A percentile compares a stretch with the other conserved stretches of the same genome.
Evolutionary conservation across 225 moss, liverwort and hornwort genomes (phyloP).

Genomic region (Sphagnum contortum): DNA sequence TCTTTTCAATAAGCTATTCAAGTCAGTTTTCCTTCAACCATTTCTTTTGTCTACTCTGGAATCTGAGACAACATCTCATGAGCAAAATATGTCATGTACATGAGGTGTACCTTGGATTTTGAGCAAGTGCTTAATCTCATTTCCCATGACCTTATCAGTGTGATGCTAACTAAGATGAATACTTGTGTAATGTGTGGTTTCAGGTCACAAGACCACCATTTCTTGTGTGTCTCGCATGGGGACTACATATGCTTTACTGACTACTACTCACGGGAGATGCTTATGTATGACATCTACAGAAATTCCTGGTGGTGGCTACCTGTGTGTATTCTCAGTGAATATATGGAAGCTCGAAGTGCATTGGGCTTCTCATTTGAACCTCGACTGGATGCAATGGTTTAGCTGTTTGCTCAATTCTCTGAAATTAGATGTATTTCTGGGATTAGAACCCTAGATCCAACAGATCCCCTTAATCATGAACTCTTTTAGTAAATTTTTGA

Average conservation of each 20-base stretch:
- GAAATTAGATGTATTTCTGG: too few species aligned
- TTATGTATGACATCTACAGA: conserved; percentile 76
- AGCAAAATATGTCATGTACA: too few species aligned
- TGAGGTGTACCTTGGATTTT: too few species aligned
- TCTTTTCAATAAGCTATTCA: conserved; percentile 48
- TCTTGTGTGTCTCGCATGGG: conserved; percentile 64
- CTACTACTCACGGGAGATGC: conserved; percentile 62
- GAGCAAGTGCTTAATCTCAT: too few species aligned
- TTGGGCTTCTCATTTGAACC: conserved; percentile 73
- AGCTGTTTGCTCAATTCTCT: conserved; percentile 1
- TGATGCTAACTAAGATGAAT: too few species aligned
- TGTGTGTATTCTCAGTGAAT: conserved; percentile 46
- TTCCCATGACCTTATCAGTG: too few species aligned
- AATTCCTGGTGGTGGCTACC: conserved; percentile 96
- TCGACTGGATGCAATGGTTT: conserved; percentile 57
- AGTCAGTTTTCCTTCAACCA: conserved; percentile 24
- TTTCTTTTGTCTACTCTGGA: too few species aligned
- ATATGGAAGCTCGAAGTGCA: conserved; percentile 45
- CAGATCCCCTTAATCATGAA: too few species aligned
- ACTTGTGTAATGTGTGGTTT: conserved; percentile 1
- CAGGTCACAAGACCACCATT: conserved; percentile 50
- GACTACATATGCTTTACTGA: conserved; percentile 79
- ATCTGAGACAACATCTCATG: too few species aligned
- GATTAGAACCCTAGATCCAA: too few species aligned
- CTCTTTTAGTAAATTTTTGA: too few species aligned